Evolutionary conservation across 768 basidiomycete species (phyloP).

Genomic region (Boletus tylopilopsis): DNA sequence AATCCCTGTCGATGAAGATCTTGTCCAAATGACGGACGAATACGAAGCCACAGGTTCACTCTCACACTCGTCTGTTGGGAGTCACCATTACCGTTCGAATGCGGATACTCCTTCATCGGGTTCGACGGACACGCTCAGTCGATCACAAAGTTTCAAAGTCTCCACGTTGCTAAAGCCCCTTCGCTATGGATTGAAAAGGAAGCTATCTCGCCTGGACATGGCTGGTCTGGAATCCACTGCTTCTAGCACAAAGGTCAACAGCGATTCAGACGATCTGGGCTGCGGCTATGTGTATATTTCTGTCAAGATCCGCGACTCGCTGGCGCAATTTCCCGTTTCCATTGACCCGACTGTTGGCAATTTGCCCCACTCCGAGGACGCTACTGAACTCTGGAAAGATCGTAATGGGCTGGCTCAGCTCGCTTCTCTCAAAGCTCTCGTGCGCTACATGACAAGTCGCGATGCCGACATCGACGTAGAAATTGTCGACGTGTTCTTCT

Average conservation of each 20-base stretch:
- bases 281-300: slow-evolving; percentile 24
- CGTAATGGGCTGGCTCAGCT: slow-evolving; percentile 28
- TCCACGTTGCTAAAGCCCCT: slow-evolving; percentile 17
- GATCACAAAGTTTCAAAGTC: slow-evolving; percentile 9
- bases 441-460: slow-evolving; percentile 45
- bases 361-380: slow-evolving; percentile 30
- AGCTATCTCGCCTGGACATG: slow-evolving; percentile 3
- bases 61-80: slow-evolving; percentile 6
- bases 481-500: slow-evolving; percentile 55
- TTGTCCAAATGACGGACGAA: not conserved
- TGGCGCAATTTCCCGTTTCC: slow-evolving; percentile 27
- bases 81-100: not conserved
- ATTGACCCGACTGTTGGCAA: slow-evolving; percentile 27
- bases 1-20: slow-evolving; percentile 11
- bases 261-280: slow-evolving; percentile 10
- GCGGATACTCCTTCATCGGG: not conserved
- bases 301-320: slow-evolving; percentile 23
- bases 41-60: not conserved
- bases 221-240: slow-evolving; percentile 2
- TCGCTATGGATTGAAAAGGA: slow-evolving; percentile 5
- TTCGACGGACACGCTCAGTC: slow-evolving; percentile 2
- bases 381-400: slow-evolving; percentile 28
- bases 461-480: slow-evolving; percentile 37
- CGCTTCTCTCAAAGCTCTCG: slow-evolving; percentile 39
- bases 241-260: slow-evolving; percentile 23